Evolutionary conservation across 1,284 basidiomycete species (phyloP), one percentile per base, ranked within the genome.

Genomic region (Amylostereum areolatum): DNA sequence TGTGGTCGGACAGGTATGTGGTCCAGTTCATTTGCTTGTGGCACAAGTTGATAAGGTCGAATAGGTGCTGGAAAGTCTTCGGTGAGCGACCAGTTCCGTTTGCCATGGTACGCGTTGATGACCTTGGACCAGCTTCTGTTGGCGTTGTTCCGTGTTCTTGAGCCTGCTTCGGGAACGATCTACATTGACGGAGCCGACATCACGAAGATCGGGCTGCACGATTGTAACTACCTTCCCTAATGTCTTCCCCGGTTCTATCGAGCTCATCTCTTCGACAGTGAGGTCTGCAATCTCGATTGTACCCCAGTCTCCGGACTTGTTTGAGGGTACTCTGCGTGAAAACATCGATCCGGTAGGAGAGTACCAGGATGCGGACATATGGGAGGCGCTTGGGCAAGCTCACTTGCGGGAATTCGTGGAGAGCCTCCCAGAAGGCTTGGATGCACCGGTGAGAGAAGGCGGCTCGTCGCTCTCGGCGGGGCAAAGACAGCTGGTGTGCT

Each of bases 131-230:
- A 84, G 77, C 62, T 84, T 12, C 69, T 86, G 4, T 69, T 86
- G 18, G 80, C 84, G 1, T 62, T 92, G 1, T 89, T 89, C 72
- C 78, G 89, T 2, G 88, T 96, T 57, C 80, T 96, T 52, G 95
- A 98, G 63, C 85, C 90, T 0, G 71, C 77, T 0, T 72, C 74
- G 42, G 96, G 95, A 7, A 78, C 77, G 2, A 94, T 99, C 48
- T 59, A 76, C 9, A 88, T 97, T 46, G 92, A 97, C 63, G 86
- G 82, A 4, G 74, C 93, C 4, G 90, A 95, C 62, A 88, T 94
- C 55, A 78, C 84, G 9, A 83, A 80, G 47, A 81, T 97, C 43
- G 93, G 94, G 0, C 72, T 97, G 42, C 81, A 88, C 61, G 88
- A 92, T 56, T 71, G 81, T 84, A 57, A 52, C 80, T 71, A 27